phyloP scores from a whole-genome alignment of 306 rosid species.

The Lupinus albus region DNA sequence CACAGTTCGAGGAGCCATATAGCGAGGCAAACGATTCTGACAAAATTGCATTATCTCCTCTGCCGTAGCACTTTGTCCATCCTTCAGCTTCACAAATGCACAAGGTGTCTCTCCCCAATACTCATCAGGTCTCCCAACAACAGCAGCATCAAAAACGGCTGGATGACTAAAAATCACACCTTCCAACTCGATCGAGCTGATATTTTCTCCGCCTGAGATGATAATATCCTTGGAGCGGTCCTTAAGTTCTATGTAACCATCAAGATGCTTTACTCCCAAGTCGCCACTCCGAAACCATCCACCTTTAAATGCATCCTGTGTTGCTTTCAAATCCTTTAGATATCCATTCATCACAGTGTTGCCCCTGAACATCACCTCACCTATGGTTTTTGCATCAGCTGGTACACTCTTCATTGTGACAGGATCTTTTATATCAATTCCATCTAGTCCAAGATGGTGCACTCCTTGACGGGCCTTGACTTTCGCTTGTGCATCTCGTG shows the following conservation, averaged over 20 bases:
- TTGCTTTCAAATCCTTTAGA: constrained; percentile 64
- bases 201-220: constrained; percentile 89
- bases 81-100: constrained; percentile 86
- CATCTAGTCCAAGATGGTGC: constrained; percentile 73
- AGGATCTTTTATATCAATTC: constrained; percentile 70
- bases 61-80: constrained; percentile 47
- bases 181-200: constrained; percentile 88
- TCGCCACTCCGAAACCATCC: constrained; percentile 90
- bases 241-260: constrained; percentile 80
- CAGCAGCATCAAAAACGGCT: constrained; percentile 73
- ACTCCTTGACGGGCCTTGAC: constrained; percentile 80
- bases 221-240: constrained; percentile 87
- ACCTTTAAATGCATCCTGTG: constrained; percentile 67
- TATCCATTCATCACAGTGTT: constrained; percentile 89
- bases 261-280: constrained; percentile 77
- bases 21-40: constrained; percentile 60
- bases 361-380: constrained; percentile 90
- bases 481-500: constrained; percentile 62
- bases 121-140: constrained; percentile 81
- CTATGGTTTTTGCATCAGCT: constrained; percentile 73
- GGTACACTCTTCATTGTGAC: constrained; percentile 80
- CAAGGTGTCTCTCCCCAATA: constrained; percentile 91
- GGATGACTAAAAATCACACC: constrained; percentile 73
- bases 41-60: constrained; percentile 70
- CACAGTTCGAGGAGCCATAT: constrained; percentile 78